Percentiles rank a stretch among this genome's conserved stretches.
These are phyloP conservation scores for Colletotrichum sp. DNA, from an alignment of 2,329 filamentous ascomycete genomes.

Conservation along the genomic window DNA sequence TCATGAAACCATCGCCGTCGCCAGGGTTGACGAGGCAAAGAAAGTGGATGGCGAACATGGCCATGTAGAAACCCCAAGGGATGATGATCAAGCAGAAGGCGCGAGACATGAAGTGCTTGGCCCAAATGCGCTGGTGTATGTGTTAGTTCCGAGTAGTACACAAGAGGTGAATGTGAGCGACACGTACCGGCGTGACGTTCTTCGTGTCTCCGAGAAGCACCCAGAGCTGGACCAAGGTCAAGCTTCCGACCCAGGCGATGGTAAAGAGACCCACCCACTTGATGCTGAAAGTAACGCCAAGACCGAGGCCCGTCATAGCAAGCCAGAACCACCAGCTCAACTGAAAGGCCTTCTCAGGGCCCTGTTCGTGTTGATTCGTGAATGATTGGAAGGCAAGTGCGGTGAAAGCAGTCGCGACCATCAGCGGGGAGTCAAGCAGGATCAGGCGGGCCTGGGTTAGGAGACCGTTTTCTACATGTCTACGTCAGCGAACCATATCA, in stretches of 20 bases:
- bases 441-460: constrained; percentile 95
- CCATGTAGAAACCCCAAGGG: constrained; percentile 88
- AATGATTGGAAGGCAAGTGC: constrained; percentile 91
- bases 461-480: constrained; percentile 81
- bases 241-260: constrained; percentile 93
- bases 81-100: constrained; percentile 91
- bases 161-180: not conserved
- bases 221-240: constrained; percentile 94
- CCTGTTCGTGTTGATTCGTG: constrained; percentile 95
- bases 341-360: constrained; percentile 85
- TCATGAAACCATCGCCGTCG: constrained; percentile 99
- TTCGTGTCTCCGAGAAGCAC: constrained; percentile 88
- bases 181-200: constrained; percentile 76
- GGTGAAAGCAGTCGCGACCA: constrained; percentile 92
- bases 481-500: constrained; percentile 29
- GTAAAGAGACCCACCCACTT: constrained; percentile 99
- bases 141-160: constrained; percentile 17
- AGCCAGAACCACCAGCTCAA: constrained; percentile 99
- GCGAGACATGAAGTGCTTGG: constrained; percentile 93
- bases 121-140: constrained; percentile 69
- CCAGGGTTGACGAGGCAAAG: constrained; percentile 91
- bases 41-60: constrained; percentile 98
- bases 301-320: constrained; percentile 79
- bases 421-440: constrained; percentile 91
- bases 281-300: constrained; percentile 91